phyloP scores from a whole-genome alignment of 176 grass and related monocot species.

The Oryza glumipatula region DNA sequence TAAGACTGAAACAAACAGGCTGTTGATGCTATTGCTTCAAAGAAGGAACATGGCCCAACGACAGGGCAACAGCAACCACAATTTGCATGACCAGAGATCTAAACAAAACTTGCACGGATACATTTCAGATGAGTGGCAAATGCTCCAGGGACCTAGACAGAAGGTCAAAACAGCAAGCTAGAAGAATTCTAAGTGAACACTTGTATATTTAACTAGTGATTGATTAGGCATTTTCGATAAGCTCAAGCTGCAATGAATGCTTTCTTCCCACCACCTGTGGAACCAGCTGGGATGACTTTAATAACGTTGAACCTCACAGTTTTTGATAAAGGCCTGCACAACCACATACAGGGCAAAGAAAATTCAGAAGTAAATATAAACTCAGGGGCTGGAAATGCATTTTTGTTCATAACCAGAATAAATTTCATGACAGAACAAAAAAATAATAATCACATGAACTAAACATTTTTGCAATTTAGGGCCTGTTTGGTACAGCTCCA shows the following conservation, averaged over 20 bases:
- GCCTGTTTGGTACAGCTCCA: no score
- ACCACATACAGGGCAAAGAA: neutral
- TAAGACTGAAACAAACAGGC: constrained; percentile 30
- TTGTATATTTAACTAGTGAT: neutral
- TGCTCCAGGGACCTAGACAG: neutral
- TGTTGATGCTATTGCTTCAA: constrained; percentile 42
- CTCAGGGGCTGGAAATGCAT: neutral
- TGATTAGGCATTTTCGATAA: neutral
- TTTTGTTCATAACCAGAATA: neutral
- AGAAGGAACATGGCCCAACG: constrained; percentile 11
- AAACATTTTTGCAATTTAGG: neutral
- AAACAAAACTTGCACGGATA: constrained; percentile 46
- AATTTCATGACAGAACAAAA: neutral
- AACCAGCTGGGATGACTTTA: constrained; percentile 55
- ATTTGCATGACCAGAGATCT: constrained; percentile 16
- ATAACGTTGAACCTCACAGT: constrained; percentile 54
- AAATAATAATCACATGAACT: neutral
- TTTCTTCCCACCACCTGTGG: constrained; percentile 54
- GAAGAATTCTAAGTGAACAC: neutral
- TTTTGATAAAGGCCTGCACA: constrained; percentile 56
- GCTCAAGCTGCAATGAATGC: constrained; percentile 46
- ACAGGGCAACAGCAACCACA: constrained; percentile 28
- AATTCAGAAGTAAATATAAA: constrained; percentile 3
- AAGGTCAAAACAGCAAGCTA: constrained; percentile 22
- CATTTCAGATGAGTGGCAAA: constrained; percentile 5